Percentiles rank a stretch among this genome's conserved stretches.
These are phyloP conservation scores for Apophysomyces variabilis DNA, from an alignment of 371 early-diverging fungal species.

Conservation along the genomic window DNA sequence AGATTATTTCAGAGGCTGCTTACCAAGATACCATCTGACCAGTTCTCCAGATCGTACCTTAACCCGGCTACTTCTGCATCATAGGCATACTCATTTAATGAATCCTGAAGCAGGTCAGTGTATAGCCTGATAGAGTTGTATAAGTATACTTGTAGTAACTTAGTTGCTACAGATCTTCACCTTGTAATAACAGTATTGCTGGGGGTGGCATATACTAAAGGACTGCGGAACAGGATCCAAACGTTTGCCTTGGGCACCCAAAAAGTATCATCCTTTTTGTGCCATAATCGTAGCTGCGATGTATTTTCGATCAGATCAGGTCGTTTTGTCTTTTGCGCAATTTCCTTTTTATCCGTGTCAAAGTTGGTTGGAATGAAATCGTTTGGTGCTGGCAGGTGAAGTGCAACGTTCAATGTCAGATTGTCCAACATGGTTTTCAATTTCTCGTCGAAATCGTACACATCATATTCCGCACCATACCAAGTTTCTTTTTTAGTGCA, in stretches of 20 bases:
- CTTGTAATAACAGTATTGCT: constrained; percentile 56
- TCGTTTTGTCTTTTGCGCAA: constrained; percentile 33
- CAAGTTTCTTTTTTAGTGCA: constrained; percentile 67
- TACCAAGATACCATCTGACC: constrained; percentile 67
- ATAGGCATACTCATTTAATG: constrained; percentile 83
- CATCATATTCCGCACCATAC: constrained; percentile 86
- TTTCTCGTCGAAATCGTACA: constrained; percentile 59
- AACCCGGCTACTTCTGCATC: constrained; percentile 90
- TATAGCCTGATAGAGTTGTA: constrained; percentile 52
- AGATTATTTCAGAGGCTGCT: neutral
- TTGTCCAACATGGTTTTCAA: constrained; percentile 66
- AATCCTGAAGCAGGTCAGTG: constrained; percentile 79
- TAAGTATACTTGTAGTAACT: neutral
- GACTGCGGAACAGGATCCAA: constrained; percentile 62
- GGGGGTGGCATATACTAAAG: constrained; percentile 68
- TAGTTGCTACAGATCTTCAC: constrained; percentile 8
- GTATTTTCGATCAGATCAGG: constrained; percentile 70
- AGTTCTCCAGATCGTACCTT: constrained; percentile 70
- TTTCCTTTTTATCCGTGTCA: constrained; percentile 57
- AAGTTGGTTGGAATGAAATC: constrained; percentile 83
- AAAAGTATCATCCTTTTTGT: constrained; percentile 93
- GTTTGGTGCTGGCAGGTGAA: constrained; percentile 80
- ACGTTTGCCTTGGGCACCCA: constrained; percentile 79
- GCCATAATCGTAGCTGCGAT: constrained; percentile 79
- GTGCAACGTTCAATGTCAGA: constrained; percentile 50